Evolutionary conservation across 2,329 filamentous ascomycete species (phyloP).

Genomic region (Penicillium nordicum): DNA sequence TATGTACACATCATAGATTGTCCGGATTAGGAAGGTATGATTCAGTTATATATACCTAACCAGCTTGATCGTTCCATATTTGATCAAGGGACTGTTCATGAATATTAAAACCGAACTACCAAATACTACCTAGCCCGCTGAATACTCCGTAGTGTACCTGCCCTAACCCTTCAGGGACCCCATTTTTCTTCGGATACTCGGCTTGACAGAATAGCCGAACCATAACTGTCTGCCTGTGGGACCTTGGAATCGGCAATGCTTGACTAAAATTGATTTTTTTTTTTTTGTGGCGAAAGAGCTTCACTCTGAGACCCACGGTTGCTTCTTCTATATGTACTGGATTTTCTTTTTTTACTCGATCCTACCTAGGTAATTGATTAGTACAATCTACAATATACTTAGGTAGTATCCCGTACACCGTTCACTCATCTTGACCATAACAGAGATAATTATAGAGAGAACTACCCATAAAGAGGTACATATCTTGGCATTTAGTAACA

Average conservation of each 20-base stretch:
- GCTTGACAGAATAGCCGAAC: not conserved
- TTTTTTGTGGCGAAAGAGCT: slow-evolving; percentile 8
- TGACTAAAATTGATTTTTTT: not conserved
- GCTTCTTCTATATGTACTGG: not conserved
- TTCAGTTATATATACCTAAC: not conserved
- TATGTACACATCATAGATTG: no score
- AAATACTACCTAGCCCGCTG: not conserved
- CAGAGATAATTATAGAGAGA: not conserved
- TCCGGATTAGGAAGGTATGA: not conserved
- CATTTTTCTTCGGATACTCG: not conserved
- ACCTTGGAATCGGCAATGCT: not conserved
- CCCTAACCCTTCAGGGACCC: not conserved
- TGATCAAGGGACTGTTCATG: not conserved
- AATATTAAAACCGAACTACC: not conserved
- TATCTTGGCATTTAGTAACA: slow-evolving; percentile 10
- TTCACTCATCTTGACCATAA: not conserved
- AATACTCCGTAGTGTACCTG: not conserved
- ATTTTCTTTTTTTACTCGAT: not conserved
- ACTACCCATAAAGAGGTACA: not conserved
- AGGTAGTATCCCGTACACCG: not conserved
- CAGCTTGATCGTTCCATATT: no score
- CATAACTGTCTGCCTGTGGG: not conserved
- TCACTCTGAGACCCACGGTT: slow-evolving; percentile 7
- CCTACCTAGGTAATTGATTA: not conserved
- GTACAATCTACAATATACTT: not conserved